phyloP scores from a whole-genome alignment of 2,329 filamentous ascomycete genomes.

The Drechslerella dactyloides region DNA sequence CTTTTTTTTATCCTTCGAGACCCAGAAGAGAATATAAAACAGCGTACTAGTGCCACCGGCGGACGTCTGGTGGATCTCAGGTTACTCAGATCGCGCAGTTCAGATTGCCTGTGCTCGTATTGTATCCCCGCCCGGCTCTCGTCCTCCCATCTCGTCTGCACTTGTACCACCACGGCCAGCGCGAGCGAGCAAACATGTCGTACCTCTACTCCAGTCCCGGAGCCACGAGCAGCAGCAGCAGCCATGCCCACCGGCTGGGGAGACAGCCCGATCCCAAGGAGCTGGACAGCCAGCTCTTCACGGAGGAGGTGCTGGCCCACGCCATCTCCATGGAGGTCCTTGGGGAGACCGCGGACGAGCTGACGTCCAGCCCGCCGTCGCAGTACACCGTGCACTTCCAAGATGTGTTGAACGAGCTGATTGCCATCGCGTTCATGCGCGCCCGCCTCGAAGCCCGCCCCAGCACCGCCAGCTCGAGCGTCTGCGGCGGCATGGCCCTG shows the following conservation, averaged over 20 bases:
- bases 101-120: conserved; percentile 4
- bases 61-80: no score
- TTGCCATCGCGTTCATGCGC: conserved; percentile 28
- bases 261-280: conserved; percentile 40
- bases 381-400: conserved; percentile 33
- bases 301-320: conserved; percentile 35
- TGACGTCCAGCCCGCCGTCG: conserved; percentile 25
- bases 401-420: conserved; percentile 46
- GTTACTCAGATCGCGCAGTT: background rate
- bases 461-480: conserved; percentile 27
- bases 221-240: background rate
- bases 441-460: conserved; percentile 36
- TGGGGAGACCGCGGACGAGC: conserved; percentile 36
- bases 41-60: background rate
- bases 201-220: conserved; percentile 10
- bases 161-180: no score
- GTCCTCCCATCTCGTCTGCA: conserved; percentile 19
- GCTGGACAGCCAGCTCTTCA: conserved; percentile 36
- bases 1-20: background rate
- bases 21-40: background rate
- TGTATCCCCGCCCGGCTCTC: background rate
- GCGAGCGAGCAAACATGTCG: conserved; percentile 22
- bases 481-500: conserved; percentile 11
- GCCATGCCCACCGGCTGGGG: conserved; percentile 23
- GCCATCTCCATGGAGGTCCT: conserved; percentile 30